phyloP scores from a whole-genome alignment of 2,329 filamentous ascomycete genomes.

The Verticillium alfalfae region DNA sequence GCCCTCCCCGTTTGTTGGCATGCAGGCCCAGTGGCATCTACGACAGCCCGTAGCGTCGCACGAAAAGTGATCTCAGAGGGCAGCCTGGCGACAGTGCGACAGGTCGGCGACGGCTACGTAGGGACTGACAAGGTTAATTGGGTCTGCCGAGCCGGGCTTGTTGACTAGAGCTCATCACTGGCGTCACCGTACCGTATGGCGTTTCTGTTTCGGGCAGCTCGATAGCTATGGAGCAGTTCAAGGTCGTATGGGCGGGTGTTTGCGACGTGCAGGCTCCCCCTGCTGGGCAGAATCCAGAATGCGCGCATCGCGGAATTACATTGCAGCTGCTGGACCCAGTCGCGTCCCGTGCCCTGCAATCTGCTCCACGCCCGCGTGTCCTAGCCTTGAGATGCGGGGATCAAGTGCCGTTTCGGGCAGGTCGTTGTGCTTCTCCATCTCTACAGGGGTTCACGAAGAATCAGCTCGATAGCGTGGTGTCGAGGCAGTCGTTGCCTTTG shows the following conservation, averaged over 20 bases:
- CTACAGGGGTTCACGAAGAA: not conserved
- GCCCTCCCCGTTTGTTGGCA: not conserved
- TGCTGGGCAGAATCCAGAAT: not conserved
- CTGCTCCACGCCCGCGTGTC: not conserved
- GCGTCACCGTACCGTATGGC: not conserved
- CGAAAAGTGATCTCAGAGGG: not conserved
- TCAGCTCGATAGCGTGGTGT: not conserved
- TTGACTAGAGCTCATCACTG: not conserved
- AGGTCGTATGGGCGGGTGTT: not conserved
- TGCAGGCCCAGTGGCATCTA: not conserved
- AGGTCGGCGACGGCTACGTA: not conserved
- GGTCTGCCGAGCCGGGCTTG: not conserved
- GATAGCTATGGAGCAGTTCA: not conserved
- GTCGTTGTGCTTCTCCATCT: not conserved
- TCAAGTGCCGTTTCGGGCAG: not conserved
- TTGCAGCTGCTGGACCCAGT: not conserved
- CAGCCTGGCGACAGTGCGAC: not conserved
- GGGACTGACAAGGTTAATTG: not conserved
- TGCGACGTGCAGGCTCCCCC: not conserved
- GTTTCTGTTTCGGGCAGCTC: not conserved
- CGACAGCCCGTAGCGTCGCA: not conserved
- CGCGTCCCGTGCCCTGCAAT: not conserved
- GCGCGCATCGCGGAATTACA: not conserved
- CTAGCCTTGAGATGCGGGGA: not conserved
- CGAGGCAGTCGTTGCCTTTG: not conserved